phyloP scores from a whole-genome alignment of 805 yeast genomes.

The Jamesozyma gamospora region DNA sequence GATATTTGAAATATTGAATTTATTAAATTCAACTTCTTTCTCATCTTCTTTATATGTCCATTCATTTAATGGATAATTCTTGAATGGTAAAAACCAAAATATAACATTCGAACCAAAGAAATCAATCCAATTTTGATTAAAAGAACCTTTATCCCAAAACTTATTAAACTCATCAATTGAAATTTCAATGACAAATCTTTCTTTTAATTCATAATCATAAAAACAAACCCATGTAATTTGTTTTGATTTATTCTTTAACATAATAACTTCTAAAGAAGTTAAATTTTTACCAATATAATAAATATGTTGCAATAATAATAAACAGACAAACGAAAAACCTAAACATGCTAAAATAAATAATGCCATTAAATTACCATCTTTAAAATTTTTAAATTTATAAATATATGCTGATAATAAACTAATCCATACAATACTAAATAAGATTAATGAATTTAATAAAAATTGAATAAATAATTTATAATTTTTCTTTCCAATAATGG shows the following conservation, averaged over 20 bases:
- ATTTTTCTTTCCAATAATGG: slow-evolving; percentile 60
- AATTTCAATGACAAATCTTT: slow-evolving; percentile 36
- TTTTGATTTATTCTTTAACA: not conserved
- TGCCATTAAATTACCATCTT: slow-evolving; percentile 42
- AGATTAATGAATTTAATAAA: slow-evolving; percentile 30
- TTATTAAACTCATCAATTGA: slow-evolving; percentile 18
- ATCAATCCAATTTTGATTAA: slow-evolving; percentile 21
- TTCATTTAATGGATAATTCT: slow-evolving; percentile 5
- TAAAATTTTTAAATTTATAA: slow-evolving; percentile 8
- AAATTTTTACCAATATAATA: slow-evolving; percentile 38
- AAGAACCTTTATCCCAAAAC: slow-evolving; percentile 17
- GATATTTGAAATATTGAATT: slow-evolving; percentile 4
- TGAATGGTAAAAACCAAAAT: slow-evolving; percentile 27
- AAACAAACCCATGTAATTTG: slow-evolving; percentile 22
- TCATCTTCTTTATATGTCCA: slow-evolving; percentile 3
- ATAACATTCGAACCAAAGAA: slow-evolving; percentile 22
- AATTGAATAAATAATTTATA: slow-evolving; percentile 50
- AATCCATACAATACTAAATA: slow-evolving; percentile 34
- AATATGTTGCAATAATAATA: slow-evolving; percentile 36
- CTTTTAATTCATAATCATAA: slow-evolving; percentile 20
- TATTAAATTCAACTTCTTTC: not conserved
- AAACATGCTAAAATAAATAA: slow-evolving; percentile 36
- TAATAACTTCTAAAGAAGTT: slow-evolving; percentile 52
- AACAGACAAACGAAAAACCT: slow-evolving; percentile 32
- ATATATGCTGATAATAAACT: slow-evolving; percentile 28